A percentile compares a stretch with the other conserved stretches of the same genome.
These are phyloP conservation scores for Amylocystis lapponica DNA, from an alignment of 768 basidiomycete genomes.

Conservation along the genomic window DNA sequence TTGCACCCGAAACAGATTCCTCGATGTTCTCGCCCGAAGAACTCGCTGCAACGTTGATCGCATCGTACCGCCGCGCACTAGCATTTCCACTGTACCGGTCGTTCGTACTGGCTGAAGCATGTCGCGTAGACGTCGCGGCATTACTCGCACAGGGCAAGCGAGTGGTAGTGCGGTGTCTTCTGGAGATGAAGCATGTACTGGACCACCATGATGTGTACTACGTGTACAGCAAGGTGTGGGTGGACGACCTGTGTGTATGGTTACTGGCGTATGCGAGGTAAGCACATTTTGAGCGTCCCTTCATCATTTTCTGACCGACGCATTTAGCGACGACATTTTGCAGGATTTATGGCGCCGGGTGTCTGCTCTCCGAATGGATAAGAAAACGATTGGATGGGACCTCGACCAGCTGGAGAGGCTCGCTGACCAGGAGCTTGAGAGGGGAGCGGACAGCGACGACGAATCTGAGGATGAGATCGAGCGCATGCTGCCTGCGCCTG, in stretches of 20 bases:
- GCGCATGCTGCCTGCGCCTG: constrained; percentile 20
- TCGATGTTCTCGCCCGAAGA: constrained; percentile 35
- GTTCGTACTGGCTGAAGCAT: constrained; percentile 65
- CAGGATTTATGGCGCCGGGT: constrained; percentile 40
- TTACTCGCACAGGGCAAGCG: constrained; percentile 58
- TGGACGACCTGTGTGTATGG: constrained; percentile 86
- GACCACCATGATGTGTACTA: constrained; percentile 86
- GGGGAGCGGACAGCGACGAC: constrained; percentile 66
- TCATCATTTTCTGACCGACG: background rate
- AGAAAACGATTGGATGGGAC: constrained; percentile 60
- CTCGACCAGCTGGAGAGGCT: constrained; percentile 61
- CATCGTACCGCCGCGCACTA: constrained; percentile 71
- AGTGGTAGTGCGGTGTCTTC: constrained; percentile 53
- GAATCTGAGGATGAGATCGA: constrained; percentile 35
- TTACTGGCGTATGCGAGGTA: constrained; percentile 67
- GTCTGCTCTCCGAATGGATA: constrained; percentile 38
- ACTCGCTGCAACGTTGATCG: constrained; percentile 43
- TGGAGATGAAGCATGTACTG: constrained; percentile 68
- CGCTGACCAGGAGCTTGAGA: constrained; percentile 32
- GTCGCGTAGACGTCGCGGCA: constrained; percentile 55
- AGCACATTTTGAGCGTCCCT: too few species aligned
- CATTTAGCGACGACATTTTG: constrained; percentile 51
- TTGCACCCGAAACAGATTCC: background rate
- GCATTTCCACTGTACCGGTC: constrained; percentile 79
- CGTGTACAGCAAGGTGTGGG: constrained; percentile 83